Evolutionary conservation across 345 rosid genomes (phyloP).

Genomic region (Lumnitzera racemosa): DNA sequence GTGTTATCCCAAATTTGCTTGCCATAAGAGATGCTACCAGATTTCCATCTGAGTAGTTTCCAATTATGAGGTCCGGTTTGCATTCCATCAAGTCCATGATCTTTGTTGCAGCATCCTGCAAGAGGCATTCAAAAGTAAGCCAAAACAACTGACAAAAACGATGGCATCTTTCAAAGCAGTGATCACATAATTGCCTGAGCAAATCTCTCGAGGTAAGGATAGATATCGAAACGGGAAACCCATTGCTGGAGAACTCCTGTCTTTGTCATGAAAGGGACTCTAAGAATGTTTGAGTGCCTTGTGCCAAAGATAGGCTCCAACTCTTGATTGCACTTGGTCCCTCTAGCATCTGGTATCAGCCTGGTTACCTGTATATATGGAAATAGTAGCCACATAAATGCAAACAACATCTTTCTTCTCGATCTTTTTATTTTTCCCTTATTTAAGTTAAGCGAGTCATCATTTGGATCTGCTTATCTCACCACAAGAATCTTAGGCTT

Average conservation of each 20-base stretch:
- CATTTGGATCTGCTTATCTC: conserved; percentile 8
- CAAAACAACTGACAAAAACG: background rate
- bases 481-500: conserved; percentile 91
- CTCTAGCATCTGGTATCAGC: conserved; percentile 71
- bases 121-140: background rate
- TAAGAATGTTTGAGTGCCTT: conserved; percentile 66
- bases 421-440: background rate
- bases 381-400: too few species aligned
- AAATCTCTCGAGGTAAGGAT: conserved; percentile 80
- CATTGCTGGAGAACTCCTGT: conserved; percentile 68
- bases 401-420: too few species aligned
- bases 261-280: conserved; percentile 73
- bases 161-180: background rate
- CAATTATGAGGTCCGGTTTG: conserved; percentile 86
- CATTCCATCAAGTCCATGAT: conserved; percentile 54
- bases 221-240: conserved; percentile 88
- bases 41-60: conserved; percentile 92
- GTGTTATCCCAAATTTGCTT: conserved; percentile 65
- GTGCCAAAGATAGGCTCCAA: conserved; percentile 57
- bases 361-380: conserved; percentile 46
- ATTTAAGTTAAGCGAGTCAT: background rate
- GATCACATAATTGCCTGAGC: conserved; percentile 39
- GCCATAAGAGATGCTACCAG: conserved; percentile 88
- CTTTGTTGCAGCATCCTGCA: conserved; percentile 57
- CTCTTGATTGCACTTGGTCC: conserved; percentile 82